Conservation (phyloP, 306 rosid genomes). For the Hippophae gyantsensis region DNA sequence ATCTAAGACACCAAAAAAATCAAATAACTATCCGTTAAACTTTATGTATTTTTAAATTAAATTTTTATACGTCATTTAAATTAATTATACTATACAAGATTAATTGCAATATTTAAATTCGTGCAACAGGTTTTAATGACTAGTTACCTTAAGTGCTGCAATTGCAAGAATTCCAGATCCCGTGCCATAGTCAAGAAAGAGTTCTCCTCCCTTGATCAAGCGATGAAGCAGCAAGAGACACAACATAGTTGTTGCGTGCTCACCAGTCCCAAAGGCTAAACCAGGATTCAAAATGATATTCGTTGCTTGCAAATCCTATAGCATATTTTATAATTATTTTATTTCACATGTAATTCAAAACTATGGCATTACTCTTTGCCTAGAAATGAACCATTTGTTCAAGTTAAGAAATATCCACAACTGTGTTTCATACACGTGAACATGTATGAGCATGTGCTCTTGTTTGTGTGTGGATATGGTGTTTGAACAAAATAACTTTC, state of each 20-base stretch:
- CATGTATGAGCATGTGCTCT: no score
- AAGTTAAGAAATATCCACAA: not conserved
- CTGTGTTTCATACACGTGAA: no score
- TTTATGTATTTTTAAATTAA: no score
- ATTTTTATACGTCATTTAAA: no score
- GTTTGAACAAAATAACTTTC: no score
- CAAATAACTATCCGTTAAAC: no score
- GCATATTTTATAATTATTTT: not conserved
- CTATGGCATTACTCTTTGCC: conserved; percentile 1
- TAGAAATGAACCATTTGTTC: not conserved
- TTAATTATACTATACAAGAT: no score
- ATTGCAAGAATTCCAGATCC: conserved; percentile 92
- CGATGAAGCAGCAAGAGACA: conserved; percentile 61
- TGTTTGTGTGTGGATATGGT: no score
- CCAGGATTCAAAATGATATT: conserved; percentile 80
- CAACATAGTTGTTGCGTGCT: conserved; percentile 70
- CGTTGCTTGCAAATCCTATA: conserved; percentile 60
- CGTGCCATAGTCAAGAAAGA: conserved; percentile 77
- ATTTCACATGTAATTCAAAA: not conserved
- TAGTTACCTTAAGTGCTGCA: conserved; percentile 68
- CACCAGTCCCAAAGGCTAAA: conserved; percentile 90
- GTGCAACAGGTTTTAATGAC: no score
- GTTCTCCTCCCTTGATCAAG: conserved; percentile 66
- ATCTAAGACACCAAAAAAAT: no score
- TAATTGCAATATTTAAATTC: no score